phyloP scores from a whole-genome alignment of 2,329 filamentous ascomycete species.

The Didymella exigua region DNA sequence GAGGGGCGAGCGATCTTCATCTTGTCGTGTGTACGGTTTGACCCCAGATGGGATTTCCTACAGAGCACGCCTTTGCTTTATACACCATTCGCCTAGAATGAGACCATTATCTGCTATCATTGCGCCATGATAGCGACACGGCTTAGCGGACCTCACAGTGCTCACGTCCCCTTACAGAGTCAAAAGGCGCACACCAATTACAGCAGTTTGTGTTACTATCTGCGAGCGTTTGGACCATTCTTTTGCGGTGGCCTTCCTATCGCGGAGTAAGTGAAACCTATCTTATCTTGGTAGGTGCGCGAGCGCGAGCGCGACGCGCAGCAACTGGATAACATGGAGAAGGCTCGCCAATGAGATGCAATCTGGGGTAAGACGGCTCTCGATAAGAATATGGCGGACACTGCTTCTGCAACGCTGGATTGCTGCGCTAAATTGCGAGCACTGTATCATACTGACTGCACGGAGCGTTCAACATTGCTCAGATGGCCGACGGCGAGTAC shows the following conservation, averaged over 20 bases:
- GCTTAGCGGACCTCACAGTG: constrained; percentile 28
- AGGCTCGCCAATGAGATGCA: constrained; percentile 20
- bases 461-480: neutral
- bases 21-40: neutral
- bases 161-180: constrained; percentile 27
- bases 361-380: constrained; percentile 8
- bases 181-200: constrained; percentile 28
- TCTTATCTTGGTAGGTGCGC: constrained; percentile 38
- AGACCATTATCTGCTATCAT: constrained; percentile 46
- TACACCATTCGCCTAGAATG: constrained; percentile 22
- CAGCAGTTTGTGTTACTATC: constrained; percentile 28
- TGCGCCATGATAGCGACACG: constrained; percentile 45
- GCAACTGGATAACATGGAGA: constrained; percentile 24
- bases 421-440: neutral
- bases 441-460: neutral
- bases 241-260: constrained; percentile 42
- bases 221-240: constrained; percentile 16
- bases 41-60: neutral
- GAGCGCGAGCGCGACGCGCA: constrained; percentile 32
- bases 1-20: constrained; percentile 14
- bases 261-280: constrained; percentile 36
- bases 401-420: constrained; percentile 1
- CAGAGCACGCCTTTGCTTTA: constrained; percentile 22
- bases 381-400: constrained; percentile 26
- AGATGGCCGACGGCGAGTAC: constrained; percentile 15